phyloP scores from a whole-genome alignment of 2,329 filamentous ascomycete species.

The Grosmannia huntii region DNA sequence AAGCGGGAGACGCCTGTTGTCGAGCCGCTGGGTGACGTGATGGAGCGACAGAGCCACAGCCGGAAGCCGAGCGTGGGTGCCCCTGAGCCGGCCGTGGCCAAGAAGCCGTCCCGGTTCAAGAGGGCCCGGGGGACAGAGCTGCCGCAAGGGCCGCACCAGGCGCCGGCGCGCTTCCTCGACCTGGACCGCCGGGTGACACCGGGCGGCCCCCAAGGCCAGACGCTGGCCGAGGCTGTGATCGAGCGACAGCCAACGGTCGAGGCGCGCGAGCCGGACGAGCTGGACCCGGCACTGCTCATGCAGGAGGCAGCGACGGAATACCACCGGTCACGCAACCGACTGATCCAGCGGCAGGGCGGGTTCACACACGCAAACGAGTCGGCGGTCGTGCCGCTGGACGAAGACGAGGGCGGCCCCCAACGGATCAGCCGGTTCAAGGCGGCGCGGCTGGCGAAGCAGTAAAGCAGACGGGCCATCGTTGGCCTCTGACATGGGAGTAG shows the following conservation, averaged over 20 bases:
- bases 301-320: constrained; percentile 75
- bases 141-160: constrained; percentile 31
- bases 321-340: constrained; percentile 66
- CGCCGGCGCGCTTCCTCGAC: constrained; percentile 27
- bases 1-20: constrained; percentile 5
- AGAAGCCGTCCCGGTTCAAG: constrained; percentile 41
- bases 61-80: background rate
- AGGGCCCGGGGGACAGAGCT: constrained; percentile 20
- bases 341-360: constrained; percentile 73
- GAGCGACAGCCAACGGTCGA: constrained; percentile 33
- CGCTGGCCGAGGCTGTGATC: constrained; percentile 47
- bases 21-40: constrained; percentile 13
- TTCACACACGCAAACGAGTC: constrained; percentile 62
- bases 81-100: constrained; percentile 13
- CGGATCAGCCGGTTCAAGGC: constrained; percentile 64
- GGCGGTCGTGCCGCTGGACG: constrained; percentile 53
- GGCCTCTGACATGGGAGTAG: too few species aligned
- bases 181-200: constrained; percentile 18
- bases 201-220: constrained; percentile 35
- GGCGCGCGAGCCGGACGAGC: constrained; percentile 41
- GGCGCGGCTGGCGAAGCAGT: constrained; percentile 28
- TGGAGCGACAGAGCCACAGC: constrained; percentile 15
- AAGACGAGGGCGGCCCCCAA: constrained; percentile 49
- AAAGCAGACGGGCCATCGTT: background rate
- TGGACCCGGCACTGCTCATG: constrained; percentile 60